Evolutionary conservation across 2,329 filamentous ascomycete species (phyloP), one percentile per base, ranked within the genome.

Genomic region (Fusarium foetens): DNA sequence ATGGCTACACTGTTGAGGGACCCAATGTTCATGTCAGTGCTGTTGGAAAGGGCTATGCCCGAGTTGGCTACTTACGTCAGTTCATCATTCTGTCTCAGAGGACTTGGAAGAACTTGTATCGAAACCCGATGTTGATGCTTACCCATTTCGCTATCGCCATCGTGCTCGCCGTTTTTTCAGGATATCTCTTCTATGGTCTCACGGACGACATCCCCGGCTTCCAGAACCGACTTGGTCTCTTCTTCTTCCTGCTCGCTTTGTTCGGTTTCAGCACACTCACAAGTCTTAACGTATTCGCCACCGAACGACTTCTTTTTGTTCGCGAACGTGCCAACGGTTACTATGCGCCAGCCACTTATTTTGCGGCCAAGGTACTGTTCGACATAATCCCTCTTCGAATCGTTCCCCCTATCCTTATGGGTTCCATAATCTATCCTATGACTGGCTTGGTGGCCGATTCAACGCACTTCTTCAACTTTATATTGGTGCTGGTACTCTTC

Each of bases 141-240:
- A 98, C 95, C 0, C 96, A 99, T 83, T 99, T 98, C 79, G 96
- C 96, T 41, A 98, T 98, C 74, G 94, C 96, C 12, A 98, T 99
- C 68, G 84, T 98, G 1, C 88, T 99, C 10, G 96, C 95, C 4
- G 95, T 98, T 9, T 92, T 99, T 64, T 95, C 95, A 4, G 96
- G 96, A 7, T 98, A 93, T 82, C 88, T 99, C 17, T 99, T 98
- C 85, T 99, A 98, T 77, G 96, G 95, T 5, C 86, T 99, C 52
- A 97, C 95, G 1, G 94, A 97, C 78, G 95, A 99, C 78, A 97
- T 99, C 75, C 92, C 94, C 69, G 96, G 97, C 38, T 99, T 99
- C 88, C 96, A 99, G 81, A 99, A 99, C 81, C 90, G 96, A 25
- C 90, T 99, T 9, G 96, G 96, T 70, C 89, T 99, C 19, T 99